Evolutionary conservation across 352 stramenopile genomes (phyloP).

Genomic region (Globisporangium mamillatum): DNA sequence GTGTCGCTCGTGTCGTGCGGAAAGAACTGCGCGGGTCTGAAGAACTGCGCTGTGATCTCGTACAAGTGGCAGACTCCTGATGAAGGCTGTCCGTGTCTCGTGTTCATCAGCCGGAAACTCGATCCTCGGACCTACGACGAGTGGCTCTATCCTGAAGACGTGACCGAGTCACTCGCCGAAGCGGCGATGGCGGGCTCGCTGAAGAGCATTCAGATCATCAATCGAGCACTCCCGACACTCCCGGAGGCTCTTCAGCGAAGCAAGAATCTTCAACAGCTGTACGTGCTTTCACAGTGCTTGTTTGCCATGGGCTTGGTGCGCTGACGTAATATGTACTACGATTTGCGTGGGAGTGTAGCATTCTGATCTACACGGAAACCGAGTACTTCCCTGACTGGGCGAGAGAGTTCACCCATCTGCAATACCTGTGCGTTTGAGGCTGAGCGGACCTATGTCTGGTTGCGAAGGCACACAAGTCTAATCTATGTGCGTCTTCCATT

Average conservation of each 20-base stretch:
- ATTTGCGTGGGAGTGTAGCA: conserved; percentile 1
- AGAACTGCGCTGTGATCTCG: conserved; percentile 18
- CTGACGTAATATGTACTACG: background rate
- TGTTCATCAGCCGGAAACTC: conserved; percentile 12
- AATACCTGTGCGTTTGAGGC: conserved; percentile 15
- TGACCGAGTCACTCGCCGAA: conserved; percentile 8
- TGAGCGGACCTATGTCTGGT: background rate
- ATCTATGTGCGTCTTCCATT: too few species aligned
- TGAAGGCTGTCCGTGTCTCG: conserved; percentile 14
- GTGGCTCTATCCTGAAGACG: conserved; percentile 19
- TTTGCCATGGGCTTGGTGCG: background rate
- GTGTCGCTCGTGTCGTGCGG: conserved; percentile 9
- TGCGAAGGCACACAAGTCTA: background rate
- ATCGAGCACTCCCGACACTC: conserved; percentile 18
- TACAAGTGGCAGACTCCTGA: conserved; percentile 15
- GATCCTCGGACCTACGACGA: conserved; percentile 17
- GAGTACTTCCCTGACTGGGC: conserved; percentile 19
- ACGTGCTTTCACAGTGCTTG: background rate
- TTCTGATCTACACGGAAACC: conserved; percentile 22
- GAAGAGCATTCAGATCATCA: conserved; percentile 19
- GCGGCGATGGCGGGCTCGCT: conserved; percentile 12
- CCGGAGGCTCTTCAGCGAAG: conserved; percentile 9
- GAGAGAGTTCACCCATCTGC: conserved; percentile 12
- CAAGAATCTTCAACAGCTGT: conserved; percentile 21
- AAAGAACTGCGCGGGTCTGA: conserved; percentile 7